A percentile compares a stretch with the other conserved stretches of the same genome.
phyloP scores from a whole-genome alignment of 805 yeast genomes.

The Schwanniomyces sp. region DNA sequence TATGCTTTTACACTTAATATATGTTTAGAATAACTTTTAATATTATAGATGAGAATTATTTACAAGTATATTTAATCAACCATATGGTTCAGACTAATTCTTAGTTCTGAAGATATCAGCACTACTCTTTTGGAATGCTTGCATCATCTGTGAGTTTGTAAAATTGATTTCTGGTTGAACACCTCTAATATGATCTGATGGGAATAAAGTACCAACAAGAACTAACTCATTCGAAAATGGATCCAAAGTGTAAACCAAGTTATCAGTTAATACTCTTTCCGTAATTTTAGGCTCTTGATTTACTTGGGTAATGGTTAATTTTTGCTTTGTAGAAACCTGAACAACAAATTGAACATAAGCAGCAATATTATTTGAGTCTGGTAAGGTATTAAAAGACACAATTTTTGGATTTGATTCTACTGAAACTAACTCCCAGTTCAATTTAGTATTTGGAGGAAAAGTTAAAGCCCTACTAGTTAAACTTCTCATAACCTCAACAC shows the following conservation, averaged over 20 bases:
- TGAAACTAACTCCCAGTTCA: constrained; percentile 77
- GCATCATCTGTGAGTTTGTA: constrained; percentile 17
- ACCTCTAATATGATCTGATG: constrained; percentile 34
- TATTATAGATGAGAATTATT: not conserved
- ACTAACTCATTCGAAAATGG: constrained; percentile 39
- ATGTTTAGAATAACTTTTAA: not conserved
- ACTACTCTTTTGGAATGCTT: constrained; percentile 28
- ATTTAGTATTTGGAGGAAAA: constrained; percentile 55
- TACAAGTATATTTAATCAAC: constrained; percentile 4
- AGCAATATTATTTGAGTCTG: constrained; percentile 42
- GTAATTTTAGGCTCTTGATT: constrained; percentile 15
- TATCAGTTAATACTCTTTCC: constrained; percentile 32
- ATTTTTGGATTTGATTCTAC: constrained; percentile 73
- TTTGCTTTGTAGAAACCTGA: constrained; percentile 37
- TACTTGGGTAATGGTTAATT: constrained; percentile 25
- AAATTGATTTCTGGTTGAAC: constrained; percentile 34
- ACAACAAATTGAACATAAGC: constrained; percentile 40
- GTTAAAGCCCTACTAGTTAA: constrained; percentile 32
- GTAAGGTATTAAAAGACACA: constrained; percentile 65
- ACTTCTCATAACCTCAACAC: constrained; percentile 29
- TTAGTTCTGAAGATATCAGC: constrained; percentile 45
- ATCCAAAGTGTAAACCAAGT: constrained; percentile 38
- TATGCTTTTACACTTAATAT: not conserved
- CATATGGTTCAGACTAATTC: constrained; percentile 29
- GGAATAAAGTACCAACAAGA: constrained; percentile 42